Evolutionary conservation across 495 filamentous ascomycete genomes (phyloP), one percentile per base, ranked within the genome.

Genomic region (Recurvomyces mirabilis): DNA sequence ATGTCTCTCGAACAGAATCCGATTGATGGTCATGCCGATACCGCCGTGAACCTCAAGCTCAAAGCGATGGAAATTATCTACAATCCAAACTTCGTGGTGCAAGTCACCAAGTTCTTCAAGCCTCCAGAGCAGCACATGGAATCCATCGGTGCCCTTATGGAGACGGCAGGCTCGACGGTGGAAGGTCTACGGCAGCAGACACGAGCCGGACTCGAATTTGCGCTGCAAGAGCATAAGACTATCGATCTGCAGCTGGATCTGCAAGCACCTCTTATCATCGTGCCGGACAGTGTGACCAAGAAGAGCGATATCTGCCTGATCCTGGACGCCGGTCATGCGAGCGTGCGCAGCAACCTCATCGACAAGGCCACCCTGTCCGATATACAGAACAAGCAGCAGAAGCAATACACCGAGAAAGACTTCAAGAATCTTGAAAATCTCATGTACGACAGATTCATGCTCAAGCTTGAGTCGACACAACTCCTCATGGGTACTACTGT

Each of bases 51-150:
- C 9, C 78, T 87, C 47, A 94, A 93, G 62, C 65, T 96, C 41
- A 94, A 93, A 64, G 87, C 86, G 55, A 81, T 96, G 46, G 93
- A 96, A 65, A 82, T 98, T 39, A 83, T 96, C 33, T 96, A 94
- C 66, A 98, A 98, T 56, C 91, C 91, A 13, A 80, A 76, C 46
- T 93, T 96, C 51, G 65, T 96, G 2, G 78, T 94, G 18, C 87
- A 87, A 34, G 78, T 95, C 22, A 82, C 78, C 39, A 83, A 82
- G 45, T 98, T 98, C 67, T 96, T 98, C 68, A 82, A 88, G 42
- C 91, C 91, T 4, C 93, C 91, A 1, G 84, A 94, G 61, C 72
- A 86, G 45, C 93, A 98, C 60, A 94, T 96, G 91, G 91, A 98
- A 61, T 95, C 89, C 17, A 93, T 98, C 54, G 81, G 79, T 6